Evolutionary conservation across 176 grass and related monocot species (phyloP).

Genomic region (Oryza meridionalis): DNA sequence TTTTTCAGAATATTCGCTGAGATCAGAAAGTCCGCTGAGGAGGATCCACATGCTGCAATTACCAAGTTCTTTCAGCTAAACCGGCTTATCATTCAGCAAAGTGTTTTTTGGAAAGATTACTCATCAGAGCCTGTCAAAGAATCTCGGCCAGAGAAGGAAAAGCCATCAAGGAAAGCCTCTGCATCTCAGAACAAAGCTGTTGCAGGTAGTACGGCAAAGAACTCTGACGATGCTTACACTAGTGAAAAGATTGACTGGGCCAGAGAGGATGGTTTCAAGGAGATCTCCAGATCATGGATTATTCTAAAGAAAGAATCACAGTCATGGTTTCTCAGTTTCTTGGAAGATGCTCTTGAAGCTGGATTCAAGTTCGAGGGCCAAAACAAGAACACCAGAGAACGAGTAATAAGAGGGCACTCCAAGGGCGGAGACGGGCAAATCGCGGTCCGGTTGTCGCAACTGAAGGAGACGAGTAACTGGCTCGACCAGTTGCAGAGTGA

Average conservation of each 20-base stretch:
- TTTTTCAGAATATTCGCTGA: slow-evolving; percentile 83
- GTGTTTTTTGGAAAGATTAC: slow-evolving; percentile 58
- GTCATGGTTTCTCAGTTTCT: slow-evolving; percentile 90
- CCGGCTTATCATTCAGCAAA: slow-evolving; percentile 75
- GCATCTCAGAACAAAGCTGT: slow-evolving; percentile 48
- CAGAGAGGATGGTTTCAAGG: slow-evolving; percentile 87
- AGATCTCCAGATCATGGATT: slow-evolving; percentile 78
- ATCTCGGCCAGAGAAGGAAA: slow-evolving; percentile 58
- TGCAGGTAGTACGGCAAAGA: slow-evolving; percentile 45
- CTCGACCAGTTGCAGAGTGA: slow-evolving; percentile 70
- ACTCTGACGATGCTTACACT: slow-evolving; percentile 45
- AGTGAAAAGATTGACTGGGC: slow-evolving; percentile 78
- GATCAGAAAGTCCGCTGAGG: slow-evolving; percentile 57
- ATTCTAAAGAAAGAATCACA: slow-evolving; percentile 63
- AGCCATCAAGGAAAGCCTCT: slow-evolving; percentile 55
- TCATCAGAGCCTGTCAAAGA: slow-evolving; percentile 51
- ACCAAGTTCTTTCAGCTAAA: slow-evolving; percentile 89
- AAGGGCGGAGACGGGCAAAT: slow-evolving; percentile 73
- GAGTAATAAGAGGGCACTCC: slow-evolving; percentile 39
- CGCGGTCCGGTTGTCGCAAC: slow-evolving; percentile 76
- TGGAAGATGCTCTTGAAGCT: slow-evolving; percentile 63
- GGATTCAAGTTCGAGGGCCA: slow-evolving; percentile 68
- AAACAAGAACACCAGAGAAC: slow-evolving; percentile 52
- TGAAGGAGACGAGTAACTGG: slow-evolving; percentile 93
- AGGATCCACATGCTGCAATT: slow-evolving; percentile 66